Conservation (phyloP, 2,329 filamentous ascomycete species). For the Ascochyta fabae region DNA sequence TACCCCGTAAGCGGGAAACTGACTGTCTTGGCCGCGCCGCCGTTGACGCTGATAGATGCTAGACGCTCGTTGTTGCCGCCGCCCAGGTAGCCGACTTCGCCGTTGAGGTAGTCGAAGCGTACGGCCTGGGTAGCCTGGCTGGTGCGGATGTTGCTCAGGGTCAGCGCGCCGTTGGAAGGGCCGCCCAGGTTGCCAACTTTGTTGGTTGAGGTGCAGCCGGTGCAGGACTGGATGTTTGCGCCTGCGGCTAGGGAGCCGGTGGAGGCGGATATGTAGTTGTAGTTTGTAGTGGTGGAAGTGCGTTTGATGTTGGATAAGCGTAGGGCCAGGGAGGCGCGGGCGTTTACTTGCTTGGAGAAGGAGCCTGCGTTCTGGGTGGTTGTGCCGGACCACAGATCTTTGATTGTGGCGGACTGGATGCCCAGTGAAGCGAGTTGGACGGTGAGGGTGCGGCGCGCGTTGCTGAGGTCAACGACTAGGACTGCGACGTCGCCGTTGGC, state of each 20-base stretch:
- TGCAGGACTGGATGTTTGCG: conserved; percentile 23
- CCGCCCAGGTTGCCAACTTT: conserved; percentile 29
- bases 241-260: conserved; percentile 24
- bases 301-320: conserved; percentile 27
- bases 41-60: conserved; percentile 28
- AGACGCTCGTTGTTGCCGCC: conserved; percentile 27
- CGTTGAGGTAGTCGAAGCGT: conserved; percentile 28
- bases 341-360: conserved; percentile 27
- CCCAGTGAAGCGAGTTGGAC: conserved; percentile 23
- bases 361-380: conserved; percentile 14
- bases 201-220: conserved; percentile 24
- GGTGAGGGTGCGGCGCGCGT: conserved; percentile 19
- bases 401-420: conserved; percentile 26
- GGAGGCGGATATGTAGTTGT: conserved; percentile 24
- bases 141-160: conserved; percentile 27
- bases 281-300: conserved; percentile 14
- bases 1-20: conserved; percentile 30
- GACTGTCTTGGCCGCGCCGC: conserved; percentile 23
- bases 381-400: conserved; percentile 26
- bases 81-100: conserved; percentile 25
- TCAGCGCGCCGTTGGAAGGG: conserved; percentile 20
- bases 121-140: conserved; percentile 24
- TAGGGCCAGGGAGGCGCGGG: conserved; percentile 23
- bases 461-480: conserved; percentile 27
- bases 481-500: conserved; percentile 30